Evolutionary conservation across 108 stramenopile genomes (phyloP).

Genomic region (Fragilaria crotonensis): DNA sequence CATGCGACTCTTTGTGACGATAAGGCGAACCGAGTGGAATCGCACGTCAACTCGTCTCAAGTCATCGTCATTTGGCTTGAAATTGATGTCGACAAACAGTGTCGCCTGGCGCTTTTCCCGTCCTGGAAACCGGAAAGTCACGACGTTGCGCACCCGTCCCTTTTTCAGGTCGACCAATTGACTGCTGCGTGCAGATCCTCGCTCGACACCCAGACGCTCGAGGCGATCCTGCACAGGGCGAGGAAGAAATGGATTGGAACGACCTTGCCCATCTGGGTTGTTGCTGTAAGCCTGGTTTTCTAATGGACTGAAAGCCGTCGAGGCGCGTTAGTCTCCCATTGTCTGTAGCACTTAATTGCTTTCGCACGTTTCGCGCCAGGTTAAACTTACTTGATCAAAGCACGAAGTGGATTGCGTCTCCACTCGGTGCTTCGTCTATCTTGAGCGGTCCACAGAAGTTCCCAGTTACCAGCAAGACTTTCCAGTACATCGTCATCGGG

Average conservation of each 20-base stretch:
- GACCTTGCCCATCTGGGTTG: constrained; percentile 34
- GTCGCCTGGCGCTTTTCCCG: constrained; percentile 27
- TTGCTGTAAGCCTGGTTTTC: constrained; percentile 84
- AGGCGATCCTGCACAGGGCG: constrained; percentile 53
- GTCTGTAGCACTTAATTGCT: not conserved
- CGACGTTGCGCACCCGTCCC: constrained; percentile 62
- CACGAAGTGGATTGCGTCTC: constrained; percentile 20
- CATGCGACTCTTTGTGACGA: constrained; percentile 35
- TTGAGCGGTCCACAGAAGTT: constrained; percentile 77
- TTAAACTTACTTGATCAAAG: constrained; percentile 46
- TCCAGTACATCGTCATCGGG: constrained; percentile 41
- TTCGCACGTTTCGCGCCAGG: not conserved
- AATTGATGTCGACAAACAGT: constrained; percentile 49
- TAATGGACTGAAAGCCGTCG: constrained; percentile 44
- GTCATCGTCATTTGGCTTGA: constrained; percentile 41
- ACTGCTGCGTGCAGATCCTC: constrained; percentile 39
- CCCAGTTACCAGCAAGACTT: constrained; percentile 60
- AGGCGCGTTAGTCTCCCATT: too few relatives aligned
- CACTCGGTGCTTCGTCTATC: constrained; percentile 36
- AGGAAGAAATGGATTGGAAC: constrained; percentile 64
- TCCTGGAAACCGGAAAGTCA: constrained; percentile 37
- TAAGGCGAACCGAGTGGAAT: constrained; percentile 56
- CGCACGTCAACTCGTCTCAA: constrained; percentile 66
- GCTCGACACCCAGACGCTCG: constrained; percentile 50
- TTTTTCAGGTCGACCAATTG: constrained; percentile 67